Evolutionary conservation across 1,139 yeast genomes (phyloP), one percentile per base, ranked within the genome.

Genomic region (Suzukiozyma palmioleophila): DNA sequence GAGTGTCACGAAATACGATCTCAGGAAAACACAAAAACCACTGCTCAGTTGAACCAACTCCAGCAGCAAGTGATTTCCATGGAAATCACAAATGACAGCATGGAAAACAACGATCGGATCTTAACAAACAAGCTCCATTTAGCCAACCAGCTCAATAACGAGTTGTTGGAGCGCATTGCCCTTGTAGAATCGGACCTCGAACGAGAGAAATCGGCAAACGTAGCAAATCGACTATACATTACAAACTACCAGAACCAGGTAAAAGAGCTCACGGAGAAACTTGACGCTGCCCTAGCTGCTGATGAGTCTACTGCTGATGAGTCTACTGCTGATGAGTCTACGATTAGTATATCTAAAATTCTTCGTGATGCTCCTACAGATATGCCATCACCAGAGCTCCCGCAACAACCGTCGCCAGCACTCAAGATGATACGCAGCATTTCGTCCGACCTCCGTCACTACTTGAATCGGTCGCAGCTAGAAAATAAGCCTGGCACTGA

Each of bases 91-190:
- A 69, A 69, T 45, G 77, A 70, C 42, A 59, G 59, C 36, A 64
- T 67, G 68, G 70, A 66, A 40, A 59, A 64, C 13, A 59, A 65
- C 24, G 75, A 69, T 43, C 52, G 77, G 6, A 49, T 69, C 11
- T 44, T 64, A 1, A 53, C 50, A 11, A 59, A 51, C 44, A 66
- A 69, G 42, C 52, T 68, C 11, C 64, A 59, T 29, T 45, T 59
- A n/a, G 54, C 69, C 13, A 60, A 54, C 29, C 69, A 64, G 38
- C 62, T 69, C 42, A 69, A 66, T 47, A 66, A 67, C 45, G 74
- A 69, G 42, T 51, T 69, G 21, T 50, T 70, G 15, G 77, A 71
- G 47, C 66, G 63, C 39, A 43, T 69, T 28, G 76, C 77, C 3
- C 33, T 71, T 12, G 41, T 67, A 9, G 76, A 71, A 43, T 66